These are phyloP conservation scores for Fragilariopsis cylindrus DNA, from an alignment of 108 stramenopile species.

Conservation along the genomic window DNA sequence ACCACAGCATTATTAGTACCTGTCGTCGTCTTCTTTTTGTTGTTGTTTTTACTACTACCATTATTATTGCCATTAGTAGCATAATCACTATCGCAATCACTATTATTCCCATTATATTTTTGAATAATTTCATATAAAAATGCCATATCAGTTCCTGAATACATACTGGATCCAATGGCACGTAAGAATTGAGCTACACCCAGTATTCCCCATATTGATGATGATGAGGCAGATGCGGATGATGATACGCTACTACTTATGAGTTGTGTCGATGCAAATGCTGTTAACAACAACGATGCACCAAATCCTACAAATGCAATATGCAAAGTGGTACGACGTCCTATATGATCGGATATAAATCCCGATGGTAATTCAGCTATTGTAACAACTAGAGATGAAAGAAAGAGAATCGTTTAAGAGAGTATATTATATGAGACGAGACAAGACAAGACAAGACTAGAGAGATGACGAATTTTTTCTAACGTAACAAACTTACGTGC, in stretches of 20 bases:
- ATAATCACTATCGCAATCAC: not conserved
- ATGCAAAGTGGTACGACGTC: not conserved
- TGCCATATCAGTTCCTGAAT: constrained; percentile 11
- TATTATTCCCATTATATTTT: not conserved
- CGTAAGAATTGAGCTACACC: not conserved
- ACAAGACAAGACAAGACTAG: too few species aligned
- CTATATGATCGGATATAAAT: not conserved
- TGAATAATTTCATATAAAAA: not conserved
- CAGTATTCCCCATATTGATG: not conserved
- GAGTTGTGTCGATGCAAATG: too few species aligned
- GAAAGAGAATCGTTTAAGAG: not conserved
- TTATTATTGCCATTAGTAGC: not conserved
- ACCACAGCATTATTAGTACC: too few species aligned
- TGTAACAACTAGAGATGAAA: not conserved
- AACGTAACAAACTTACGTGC: not conserved
- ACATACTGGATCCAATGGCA: not conserved
- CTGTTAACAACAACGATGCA: not conserved
- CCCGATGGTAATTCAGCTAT: constrained; percentile 3
- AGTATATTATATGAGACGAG: not conserved
- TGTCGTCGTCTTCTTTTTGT: not conserved
- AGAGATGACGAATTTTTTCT: not conserved
- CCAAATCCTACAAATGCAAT: constrained; percentile 1
- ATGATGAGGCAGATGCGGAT: not conserved
- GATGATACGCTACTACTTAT: not conserved
- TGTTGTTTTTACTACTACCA: not conserved